Base-by-base conservation (phyloP, 345 rosid species). In the Luvunga scandens region DNA sequence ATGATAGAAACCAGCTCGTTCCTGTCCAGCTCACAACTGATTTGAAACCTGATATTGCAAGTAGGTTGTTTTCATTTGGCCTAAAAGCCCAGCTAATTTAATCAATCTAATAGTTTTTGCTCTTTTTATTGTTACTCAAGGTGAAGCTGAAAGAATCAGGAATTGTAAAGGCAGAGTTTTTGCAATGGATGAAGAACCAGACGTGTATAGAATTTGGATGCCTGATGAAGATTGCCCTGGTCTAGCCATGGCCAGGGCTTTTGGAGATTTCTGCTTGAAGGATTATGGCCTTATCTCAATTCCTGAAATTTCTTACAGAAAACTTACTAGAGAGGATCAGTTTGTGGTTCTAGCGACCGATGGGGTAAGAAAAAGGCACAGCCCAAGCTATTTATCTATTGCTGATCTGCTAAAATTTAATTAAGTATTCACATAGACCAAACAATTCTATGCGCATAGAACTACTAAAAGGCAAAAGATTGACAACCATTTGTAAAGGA, bases 261-360 rank as follows among this genome's bases (percentile, higher is more conserved):
- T 97, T 16, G 99, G 98, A 27, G 98, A 97, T 83, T 94, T 97
- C 87, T 94, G 99, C 92, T 88, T 97, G 50, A 97, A 97, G 80
- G 94, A 93, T 73, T 88, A 90, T 48, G 98, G 99, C 66, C 94
- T 97, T 75, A 83, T 87, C 78, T 91, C 94, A 68, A 33, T 72
- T 68, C 98, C 99, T 4, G 88, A 97, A 71, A 87, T 94, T 71
- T 84, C 89, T 42, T 91, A 88, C 70, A 88, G 94, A 83, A 90
- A 83, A 83, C 79, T 93, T 62, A 82, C 92, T 8, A 80, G 75
- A 30, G 80, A 87, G 10, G 99, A 97, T 77, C 94, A 94, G 83
- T 97, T 97, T 71, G 88, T 94, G 60, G 93, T 97, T 66, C 80
- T 97, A 62, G 99, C 99, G 63, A 90, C 98, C 0, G 99, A 97